Evolutionary conservation across 192 early-diverging fungal genomes (phyloP).

Genomic region (Coemansia biformis): DNA sequence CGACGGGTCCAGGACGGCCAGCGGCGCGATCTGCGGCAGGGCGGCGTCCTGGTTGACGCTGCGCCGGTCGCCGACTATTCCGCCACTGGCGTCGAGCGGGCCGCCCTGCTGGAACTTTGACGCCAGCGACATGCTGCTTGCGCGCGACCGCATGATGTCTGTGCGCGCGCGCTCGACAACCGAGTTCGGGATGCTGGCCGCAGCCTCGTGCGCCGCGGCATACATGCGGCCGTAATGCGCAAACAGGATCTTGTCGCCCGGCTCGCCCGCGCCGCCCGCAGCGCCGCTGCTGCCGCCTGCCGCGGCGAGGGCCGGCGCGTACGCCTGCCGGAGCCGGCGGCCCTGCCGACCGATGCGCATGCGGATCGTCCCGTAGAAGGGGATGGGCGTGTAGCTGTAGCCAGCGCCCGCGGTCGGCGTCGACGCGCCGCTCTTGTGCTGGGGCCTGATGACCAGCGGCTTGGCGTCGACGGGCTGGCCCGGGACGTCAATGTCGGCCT

Average conservation of each 20-base stretch:
- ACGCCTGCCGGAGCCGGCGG: constrained; percentile 15
- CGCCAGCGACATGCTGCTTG: constrained; percentile 42
- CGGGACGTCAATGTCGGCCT: constrained; percentile 31
- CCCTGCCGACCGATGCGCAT: constrained; percentile 44
- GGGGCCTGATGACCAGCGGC: constrained; percentile 34
- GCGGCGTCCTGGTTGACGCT: neutral
- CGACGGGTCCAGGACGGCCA: constrained; percentile 18
- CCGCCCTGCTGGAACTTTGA: constrained; percentile 32
- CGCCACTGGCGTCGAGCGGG: neutral
- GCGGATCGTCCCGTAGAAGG: constrained; percentile 61
- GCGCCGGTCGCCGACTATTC: constrained; percentile 9
- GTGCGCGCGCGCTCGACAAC: constrained; percentile 41
- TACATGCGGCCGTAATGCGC: constrained; percentile 42
- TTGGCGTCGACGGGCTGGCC: neutral
- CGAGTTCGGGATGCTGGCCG: constrained; percentile 17
- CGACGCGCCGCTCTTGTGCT: constrained; percentile 11
- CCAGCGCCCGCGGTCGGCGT: constrained; percentile 13
- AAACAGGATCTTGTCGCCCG: constrained; percentile 37
- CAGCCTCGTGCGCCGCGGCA: constrained; percentile 25
- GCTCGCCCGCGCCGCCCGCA: constrained; percentile 7
- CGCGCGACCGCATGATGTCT: constrained; percentile 42
- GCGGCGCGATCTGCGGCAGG: constrained; percentile 4
- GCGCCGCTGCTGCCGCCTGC: constrained; percentile 4
- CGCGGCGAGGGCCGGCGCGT: constrained; percentile 12
- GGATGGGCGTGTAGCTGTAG: constrained; percentile 41